Evolutionary conservation across 805 yeast genomes (phyloP), one percentile per base, ranked within the genome.

Genomic region (Saccharomyces eubayanus): DNA sequence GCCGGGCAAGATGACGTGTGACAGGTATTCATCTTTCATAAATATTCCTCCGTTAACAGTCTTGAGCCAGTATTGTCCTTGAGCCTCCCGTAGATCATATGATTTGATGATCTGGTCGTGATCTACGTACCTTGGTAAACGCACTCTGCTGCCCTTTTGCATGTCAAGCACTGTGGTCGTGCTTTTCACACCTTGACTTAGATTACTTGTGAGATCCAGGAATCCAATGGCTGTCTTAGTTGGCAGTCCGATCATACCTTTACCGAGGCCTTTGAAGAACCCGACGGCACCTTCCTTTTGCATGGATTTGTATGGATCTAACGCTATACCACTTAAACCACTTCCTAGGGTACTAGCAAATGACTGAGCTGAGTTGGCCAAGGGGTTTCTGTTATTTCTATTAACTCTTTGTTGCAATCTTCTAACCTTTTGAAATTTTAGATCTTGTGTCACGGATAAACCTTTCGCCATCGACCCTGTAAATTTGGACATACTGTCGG

Each of bases 381-480:
- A 74, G 0, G 96, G 96, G 63, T 85, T 87, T 8, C 90, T 74
- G 1, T 96, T 96, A 68, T 89, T 96, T 53, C 78, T 81, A 67
- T 89, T 91, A 52, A 95, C 78, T 53, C 87, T 79, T 65, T 85
- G 83, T 57, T 82, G 83, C 55, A 84, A 72, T 50, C 95, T 77
- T 57, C 97, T 83, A 53, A 84, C 77, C 57, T 85, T 91, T 69
- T 92, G 98, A 71, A 85, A 94, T 48, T 81, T 79, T 54, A 80
- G 75, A 70, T 92, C 99, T 75, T 94, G 79, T 0, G 98, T 91
- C 21, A 84, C 91, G 0, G 97, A 83, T 45, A 94, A 74, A 0
- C 99, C 98, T 70, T 94, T 94, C 0, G 99, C 96, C 62, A 94
- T 74, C 0, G 97, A 88, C 0, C 97, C 97, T 0, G 98, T 89